Base-by-base conservation (phyloP, 257 asterid genomes). In the Henckelia pumila region DNA sequence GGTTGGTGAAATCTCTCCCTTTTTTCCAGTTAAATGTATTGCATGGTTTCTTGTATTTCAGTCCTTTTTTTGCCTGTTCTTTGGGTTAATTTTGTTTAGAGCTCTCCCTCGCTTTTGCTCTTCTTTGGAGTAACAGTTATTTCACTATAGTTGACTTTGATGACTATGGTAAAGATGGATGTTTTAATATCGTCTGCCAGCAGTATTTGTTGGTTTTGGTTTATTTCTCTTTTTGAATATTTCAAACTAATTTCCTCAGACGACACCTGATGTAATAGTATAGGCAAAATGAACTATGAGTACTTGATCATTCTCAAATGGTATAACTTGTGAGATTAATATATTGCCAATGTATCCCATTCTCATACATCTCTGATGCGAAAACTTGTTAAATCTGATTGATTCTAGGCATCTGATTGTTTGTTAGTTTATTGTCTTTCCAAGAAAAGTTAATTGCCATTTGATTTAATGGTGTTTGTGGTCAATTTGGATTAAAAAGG, bases 1-100 rank as follows among this genome's bases (percentile, higher is more conserved):
- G 96, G 99, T 88, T 1, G 65, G 70, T 49, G 63, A 20, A 32
- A 32, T 13, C 19, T 3, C 44, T 26, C 24, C 19, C 57, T 2
- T 19, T 7, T 58, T 50, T 40, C 60, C 61, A 7, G 49, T 56
- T 25, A 24, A 4, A 1, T 22, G 13, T 28, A 44, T 22, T 24
- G 8, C 11, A 21, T 9, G 29, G 8, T 33, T 32, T 47, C 50
- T 24, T 8, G 8, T 10, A 0, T 6, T 61, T 24, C 1, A 32
- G 14, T 11, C 11, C 25, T 10, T 7, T 2, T 61, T 33, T 61
- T 20, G 9, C 26, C 17, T 56, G 17, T 22, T 17, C 5, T 37
- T 68, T 19, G 13, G 33, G 4, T 11, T 60, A 7, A 17, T 16
- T 60, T 29, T 8, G 23, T 5, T 50, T 47, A 20, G 52, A n/a